phyloP scores from a whole-genome alignment of 306 rosid species.

The Prunus davidiana region DNA sequence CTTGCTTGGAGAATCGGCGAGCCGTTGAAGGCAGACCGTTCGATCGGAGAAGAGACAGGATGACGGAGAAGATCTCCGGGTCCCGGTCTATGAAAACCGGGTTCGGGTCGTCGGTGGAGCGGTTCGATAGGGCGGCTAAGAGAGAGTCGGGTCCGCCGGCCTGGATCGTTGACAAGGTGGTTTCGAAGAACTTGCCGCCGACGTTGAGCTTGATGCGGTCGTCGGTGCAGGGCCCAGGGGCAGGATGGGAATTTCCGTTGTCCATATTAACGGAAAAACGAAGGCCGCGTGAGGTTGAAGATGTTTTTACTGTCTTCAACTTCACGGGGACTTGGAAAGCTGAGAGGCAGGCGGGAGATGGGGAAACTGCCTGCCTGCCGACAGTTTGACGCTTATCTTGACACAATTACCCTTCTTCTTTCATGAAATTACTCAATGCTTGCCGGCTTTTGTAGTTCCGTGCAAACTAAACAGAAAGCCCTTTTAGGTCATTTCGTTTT shows the following conservation, averaged over 20 bases:
- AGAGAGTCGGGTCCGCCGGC: constrained; percentile 78
- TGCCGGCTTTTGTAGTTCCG: no score
- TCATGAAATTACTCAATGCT: background rate
- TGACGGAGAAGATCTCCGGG: constrained; percentile 79
- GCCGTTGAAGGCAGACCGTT: constrained; percentile 65
- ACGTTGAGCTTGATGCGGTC: constrained; percentile 86
- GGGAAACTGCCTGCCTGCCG: no score
- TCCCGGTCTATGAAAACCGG: constrained; percentile 90
- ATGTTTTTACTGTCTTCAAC: background rate
- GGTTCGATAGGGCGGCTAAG: constrained; percentile 61
- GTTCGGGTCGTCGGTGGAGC: constrained; percentile 35
- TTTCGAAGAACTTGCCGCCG: constrained; percentile 82
- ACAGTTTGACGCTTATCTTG: background rate
- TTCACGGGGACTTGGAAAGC: background rate
- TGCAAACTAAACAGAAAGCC: background rate
- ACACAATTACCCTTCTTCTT: background rate
- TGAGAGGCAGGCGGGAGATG: background rate
- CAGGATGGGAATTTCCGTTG: constrained; percentile 31
- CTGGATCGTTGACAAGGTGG: constrained; percentile 64
- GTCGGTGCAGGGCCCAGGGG: constrained; percentile 24
- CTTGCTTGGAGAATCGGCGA: constrained; percentile 62
- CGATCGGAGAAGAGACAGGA: constrained; percentile 79
- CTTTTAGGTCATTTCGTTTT: background rate
- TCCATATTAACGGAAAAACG: constrained; percentile 3
- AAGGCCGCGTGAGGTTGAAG: constrained; percentile 7